These are phyloP conservation scores for Pseudocercospora musae DNA, from an alignment of 2,329 filamentous ascomycete species.

Conservation along the genomic window DNA sequence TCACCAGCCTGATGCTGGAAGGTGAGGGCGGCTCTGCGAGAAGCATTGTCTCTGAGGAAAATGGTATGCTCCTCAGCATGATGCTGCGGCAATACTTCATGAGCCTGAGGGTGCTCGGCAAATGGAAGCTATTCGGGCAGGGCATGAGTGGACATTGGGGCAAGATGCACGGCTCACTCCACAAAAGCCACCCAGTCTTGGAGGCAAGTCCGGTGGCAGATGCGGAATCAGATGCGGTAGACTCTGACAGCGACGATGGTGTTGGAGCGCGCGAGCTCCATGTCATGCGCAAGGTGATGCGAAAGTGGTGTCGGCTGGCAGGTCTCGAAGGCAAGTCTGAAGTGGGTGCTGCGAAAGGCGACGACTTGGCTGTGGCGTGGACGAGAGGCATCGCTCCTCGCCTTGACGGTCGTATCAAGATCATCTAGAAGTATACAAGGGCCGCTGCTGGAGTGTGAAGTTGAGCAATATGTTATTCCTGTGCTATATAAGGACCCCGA, in stretches of 20 bases:
- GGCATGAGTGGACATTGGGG: constrained; percentile 64
- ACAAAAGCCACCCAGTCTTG: constrained; percentile 45
- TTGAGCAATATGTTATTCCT: no score
- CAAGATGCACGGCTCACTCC: constrained; percentile 60
- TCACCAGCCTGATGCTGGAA: constrained; percentile 68
- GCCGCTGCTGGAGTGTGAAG: constrained; percentile 8
- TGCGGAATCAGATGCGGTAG: constrained; percentile 8
- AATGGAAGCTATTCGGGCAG: constrained; percentile 70
- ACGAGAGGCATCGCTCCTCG: constrained; percentile 75
- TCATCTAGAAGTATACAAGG: no score
- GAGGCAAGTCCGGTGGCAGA: constrained; percentile 22
- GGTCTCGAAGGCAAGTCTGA: constrained; percentile 54
- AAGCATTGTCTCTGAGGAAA: constrained; percentile 80
- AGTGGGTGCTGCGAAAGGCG: constrained; percentile 54
- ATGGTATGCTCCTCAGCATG: constrained; percentile 79
- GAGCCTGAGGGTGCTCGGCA: constrained; percentile 74
- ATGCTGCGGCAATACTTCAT: constrained; percentile 90
- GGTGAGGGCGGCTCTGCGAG: constrained; percentile 73
- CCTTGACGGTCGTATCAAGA: constrained; percentile 69
- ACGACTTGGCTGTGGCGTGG: constrained; percentile 66
- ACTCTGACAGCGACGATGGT: constrained; percentile 40
- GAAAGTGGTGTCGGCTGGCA: constrained; percentile 69
- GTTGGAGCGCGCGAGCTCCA: constrained; percentile 56
- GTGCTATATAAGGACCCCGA: no score
- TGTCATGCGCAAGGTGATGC: constrained; percentile 65